Conservation (phyloP, 2,329 filamentous ascomycete species). For the Diaporthe nobilis region DNA sequence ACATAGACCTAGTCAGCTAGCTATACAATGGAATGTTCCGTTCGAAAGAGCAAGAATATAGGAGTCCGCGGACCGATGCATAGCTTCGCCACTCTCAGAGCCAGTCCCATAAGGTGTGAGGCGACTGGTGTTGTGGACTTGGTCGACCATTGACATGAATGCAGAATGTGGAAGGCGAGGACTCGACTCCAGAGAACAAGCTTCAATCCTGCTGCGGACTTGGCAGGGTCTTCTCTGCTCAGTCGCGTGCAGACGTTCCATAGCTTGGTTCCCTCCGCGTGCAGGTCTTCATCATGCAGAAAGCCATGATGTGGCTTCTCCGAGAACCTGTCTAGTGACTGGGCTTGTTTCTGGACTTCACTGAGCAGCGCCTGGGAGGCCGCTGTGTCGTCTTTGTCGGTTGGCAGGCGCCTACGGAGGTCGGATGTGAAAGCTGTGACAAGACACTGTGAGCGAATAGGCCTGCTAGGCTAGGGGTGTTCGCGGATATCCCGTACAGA, state of each 20-base stretch:
- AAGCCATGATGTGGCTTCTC: slow-evolving; percentile 49
- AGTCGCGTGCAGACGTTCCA: slow-evolving; percentile 78
- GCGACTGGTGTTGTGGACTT: slow-evolving; percentile 54
- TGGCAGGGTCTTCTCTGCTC: slow-evolving; percentile 51
- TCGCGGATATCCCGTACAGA: slow-evolving; percentile 19
- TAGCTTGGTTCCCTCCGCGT: slow-evolving; percentile 68
- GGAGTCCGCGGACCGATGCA: slow-evolving; percentile 67
- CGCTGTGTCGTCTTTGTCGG: slow-evolving; percentile 46
- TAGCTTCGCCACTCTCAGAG: slow-evolving; percentile 74
- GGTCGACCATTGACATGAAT: slow-evolving; percentile 62
- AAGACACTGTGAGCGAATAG: slow-evolving; percentile 3
- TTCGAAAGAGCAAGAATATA: too few relatives aligned
- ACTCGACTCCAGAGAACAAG: slow-evolving; percentile 59
- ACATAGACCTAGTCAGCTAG: slow-evolving; percentile 41
- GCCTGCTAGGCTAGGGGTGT: background rate
- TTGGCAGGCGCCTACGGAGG: slow-evolving; percentile 49
- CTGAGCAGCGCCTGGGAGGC: slow-evolving; percentile 52
- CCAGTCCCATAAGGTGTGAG: slow-evolving; percentile 73
- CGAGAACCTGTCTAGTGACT: slow-evolving; percentile 50
- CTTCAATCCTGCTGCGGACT: slow-evolving; percentile 10
- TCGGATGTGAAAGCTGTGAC: slow-evolving; percentile 41
- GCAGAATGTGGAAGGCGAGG: slow-evolving; percentile 78
- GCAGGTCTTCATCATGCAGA: slow-evolving; percentile 62
- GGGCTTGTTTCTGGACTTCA: slow-evolving; percentile 58
- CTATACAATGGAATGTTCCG: slow-evolving; percentile 42